Percentiles rank a stretch among this genome's conserved stretches.
phyloP scores from a whole-genome alignment of 148 eudicot species.

The Dianthus caryophyllus region DNA sequence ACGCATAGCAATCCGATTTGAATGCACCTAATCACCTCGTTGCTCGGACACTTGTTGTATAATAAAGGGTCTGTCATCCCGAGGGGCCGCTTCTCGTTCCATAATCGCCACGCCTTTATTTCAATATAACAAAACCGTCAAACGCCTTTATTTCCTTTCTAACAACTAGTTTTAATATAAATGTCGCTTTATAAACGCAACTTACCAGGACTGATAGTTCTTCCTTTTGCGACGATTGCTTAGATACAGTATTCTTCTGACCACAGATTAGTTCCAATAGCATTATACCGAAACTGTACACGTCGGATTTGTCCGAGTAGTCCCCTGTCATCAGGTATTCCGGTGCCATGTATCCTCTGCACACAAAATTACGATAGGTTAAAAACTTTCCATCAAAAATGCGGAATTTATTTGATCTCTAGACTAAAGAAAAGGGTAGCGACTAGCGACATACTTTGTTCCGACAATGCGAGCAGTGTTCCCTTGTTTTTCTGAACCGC shows the following conservation, averaged over 20 bases:
- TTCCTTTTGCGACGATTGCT: background rate
- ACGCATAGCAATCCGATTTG: slow-evolving; percentile 26
- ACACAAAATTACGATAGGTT: background rate
- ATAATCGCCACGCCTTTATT: slow-evolving; percentile 22
- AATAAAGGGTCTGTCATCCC: slow-evolving; percentile 14
- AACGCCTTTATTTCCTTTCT: too few species aligned
- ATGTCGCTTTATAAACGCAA: background rate
- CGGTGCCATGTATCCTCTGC: slow-evolving; percentile 6
- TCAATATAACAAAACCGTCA: background rate
- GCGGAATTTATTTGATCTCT: too few species aligned
- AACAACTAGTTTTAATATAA: too few species aligned
- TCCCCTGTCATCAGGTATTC: background rate
- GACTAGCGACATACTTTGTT: slow-evolving; percentile 21
- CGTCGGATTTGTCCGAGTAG: background rate
- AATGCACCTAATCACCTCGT: slow-evolving; percentile 23
- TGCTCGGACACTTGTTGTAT: background rate
- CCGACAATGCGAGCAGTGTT: slow-evolving; percentile 41
- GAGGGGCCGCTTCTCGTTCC: slow-evolving; percentile 5
- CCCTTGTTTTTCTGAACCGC: slow-evolving; percentile 37
- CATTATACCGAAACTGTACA: slow-evolving; percentile 1
- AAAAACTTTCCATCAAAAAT: background rate
- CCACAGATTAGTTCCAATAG: background rate
- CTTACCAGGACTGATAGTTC: background rate
- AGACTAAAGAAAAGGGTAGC: too few species aligned
- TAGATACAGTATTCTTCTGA: background rate